These are phyloP conservation scores for Chlorophyllum brunneum DNA, from an alignment of 768 basidiomycete genomes.

Conservation along the genomic window DNA sequence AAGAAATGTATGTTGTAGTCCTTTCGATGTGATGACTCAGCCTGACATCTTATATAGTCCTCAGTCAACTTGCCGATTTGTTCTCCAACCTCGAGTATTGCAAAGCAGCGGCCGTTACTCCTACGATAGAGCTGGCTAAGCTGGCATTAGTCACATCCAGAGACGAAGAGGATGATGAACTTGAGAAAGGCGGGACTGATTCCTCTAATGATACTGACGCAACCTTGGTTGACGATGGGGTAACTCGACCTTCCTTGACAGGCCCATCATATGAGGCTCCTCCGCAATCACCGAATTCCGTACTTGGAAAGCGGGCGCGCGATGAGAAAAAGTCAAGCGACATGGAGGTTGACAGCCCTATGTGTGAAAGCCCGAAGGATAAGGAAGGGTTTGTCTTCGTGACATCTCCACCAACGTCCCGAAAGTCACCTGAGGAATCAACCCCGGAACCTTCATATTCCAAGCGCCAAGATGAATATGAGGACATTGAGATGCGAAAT, in stretches of 20 bases:
- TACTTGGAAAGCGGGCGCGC: conserved; percentile 69
- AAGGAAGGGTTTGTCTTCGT: conserved; percentile 32
- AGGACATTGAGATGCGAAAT: conserved; percentile 32
- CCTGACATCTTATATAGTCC: conserved; percentile 47
- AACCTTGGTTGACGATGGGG: conserved; percentile 78
- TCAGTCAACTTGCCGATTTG: conserved; percentile 71
- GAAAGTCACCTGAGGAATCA: conserved; percentile 14
- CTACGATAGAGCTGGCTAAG: conserved; percentile 84
- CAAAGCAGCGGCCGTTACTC: conserved; percentile 67
- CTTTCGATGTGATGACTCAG: not conserved
- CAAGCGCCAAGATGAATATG: conserved; percentile 23
- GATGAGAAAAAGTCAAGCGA: conserved; percentile 39
- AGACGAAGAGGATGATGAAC: conserved; percentile 85
- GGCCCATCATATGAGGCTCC: conserved; percentile 23
- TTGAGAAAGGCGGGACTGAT: conserved; percentile 68
- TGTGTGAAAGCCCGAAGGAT: conserved; percentile 32
- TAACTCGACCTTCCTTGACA: conserved; percentile 29
- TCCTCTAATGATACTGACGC: conserved; percentile 87
- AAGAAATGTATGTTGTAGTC: conserved; percentile 63
- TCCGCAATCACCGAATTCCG: conserved; percentile 40
- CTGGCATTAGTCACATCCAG: conserved; percentile 87
- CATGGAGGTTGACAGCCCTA: conserved; percentile 57
- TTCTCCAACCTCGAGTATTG: conserved; percentile 74
- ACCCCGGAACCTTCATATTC: conserved; percentile 31
- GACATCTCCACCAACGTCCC: conserved; percentile 24